Evolutionary conservation across 106 monocot genomes (phyloP), one percentile per base, ranked within the genome.

Genomic region (Triglochin maritima): DNA sequence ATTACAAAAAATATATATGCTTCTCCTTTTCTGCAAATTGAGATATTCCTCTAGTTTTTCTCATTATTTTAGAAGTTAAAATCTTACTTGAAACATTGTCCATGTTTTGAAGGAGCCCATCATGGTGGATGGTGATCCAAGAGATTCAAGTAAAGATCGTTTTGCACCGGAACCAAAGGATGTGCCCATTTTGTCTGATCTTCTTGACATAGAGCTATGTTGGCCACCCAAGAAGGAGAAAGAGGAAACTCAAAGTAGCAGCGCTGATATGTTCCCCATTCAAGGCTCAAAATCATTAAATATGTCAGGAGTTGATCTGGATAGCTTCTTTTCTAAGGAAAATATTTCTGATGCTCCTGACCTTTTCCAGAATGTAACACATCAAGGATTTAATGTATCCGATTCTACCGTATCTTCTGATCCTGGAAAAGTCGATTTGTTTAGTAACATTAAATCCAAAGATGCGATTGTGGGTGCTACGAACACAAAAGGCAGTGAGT

Each of bases 291-390:
- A 81, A 77, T 45, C 53, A 48, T 41, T 90, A 54, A 83, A 81
- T 63, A 65, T 87, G 51, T 81, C 87, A 60, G 89, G 77, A n/a
- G 51, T 76, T 72, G 78, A 89, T 72, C 63, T 94, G 12, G 94
- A 85, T 71, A 80, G 64, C 16, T 84, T 81, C 64, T 84, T 90
- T 62, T 74, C 84, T 79, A 79, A 77, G 55, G 53, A 62, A 72
- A 79, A 74, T 41, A 75, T 47, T 60, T 54, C 78, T 43, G 15
- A 6, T 69, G 64, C 17, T 66, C 43, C 51, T 50, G 43, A 16
- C 74, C 4, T 62, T 53, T 49, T 42, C 54, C 49, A 49, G 61
- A 67, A 81, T 64, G 64, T 47, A 45, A 46, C 56, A 29, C 11
- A 62, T 9, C 47, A 2, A 61, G 72, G 72, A 54, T 52, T 78